phyloP scores from a whole-genome alignment of 306 rosid species.

The Casuarina cunninghamiana region DNA sequence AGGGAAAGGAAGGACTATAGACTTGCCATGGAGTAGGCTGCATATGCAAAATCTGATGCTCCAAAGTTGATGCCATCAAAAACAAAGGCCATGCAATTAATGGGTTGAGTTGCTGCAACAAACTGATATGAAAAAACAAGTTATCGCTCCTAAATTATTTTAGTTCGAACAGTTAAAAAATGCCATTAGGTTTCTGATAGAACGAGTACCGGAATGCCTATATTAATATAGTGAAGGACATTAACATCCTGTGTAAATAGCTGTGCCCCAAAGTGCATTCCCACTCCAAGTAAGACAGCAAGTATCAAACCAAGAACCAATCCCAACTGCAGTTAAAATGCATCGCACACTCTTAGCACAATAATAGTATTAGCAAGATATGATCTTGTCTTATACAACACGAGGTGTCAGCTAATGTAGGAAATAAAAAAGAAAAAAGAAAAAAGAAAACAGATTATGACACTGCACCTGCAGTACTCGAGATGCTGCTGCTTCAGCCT shows the following conservation, averaged over 20 bases:
- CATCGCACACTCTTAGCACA: not conserved
- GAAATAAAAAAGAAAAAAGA: not conserved
- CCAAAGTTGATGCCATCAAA: slow-evolving; percentile 98
- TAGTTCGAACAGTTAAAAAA: slow-evolving; percentile 1
- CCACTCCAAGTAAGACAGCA: slow-evolving; percentile 70
- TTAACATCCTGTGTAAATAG: slow-evolving; percentile 65
- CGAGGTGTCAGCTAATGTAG: not conserved
- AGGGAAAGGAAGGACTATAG: slow-evolving; percentile 20
- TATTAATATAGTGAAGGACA: slow-evolving; percentile 66
- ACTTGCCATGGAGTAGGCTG: slow-evolving; percentile 92
- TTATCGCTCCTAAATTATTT: slow-evolving; percentile 23
- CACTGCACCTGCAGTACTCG: slow-evolving; percentile 77
- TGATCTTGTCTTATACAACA: not conserved
- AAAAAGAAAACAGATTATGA: not conserved
- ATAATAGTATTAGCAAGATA: not conserved
- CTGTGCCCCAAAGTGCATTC: slow-evolving; percentile 72
- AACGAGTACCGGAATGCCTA: slow-evolving; percentile 78
- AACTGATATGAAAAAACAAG: slow-evolving; percentile 50
- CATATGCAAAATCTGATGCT: slow-evolving; percentile 95
- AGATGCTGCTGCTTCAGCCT: slow-evolving; percentile 68
- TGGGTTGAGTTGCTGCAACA: slow-evolving; percentile 90
- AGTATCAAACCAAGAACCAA: slow-evolving; percentile 72
- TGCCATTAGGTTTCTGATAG: slow-evolving; percentile 5
- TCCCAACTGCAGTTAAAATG: slow-evolving; percentile 65
- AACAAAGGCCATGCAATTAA: slow-evolving; percentile 87